Evolutionary conservation across 257 asterid genomes (phyloP).

Genomic region (Penstemon eatonii): DNA sequence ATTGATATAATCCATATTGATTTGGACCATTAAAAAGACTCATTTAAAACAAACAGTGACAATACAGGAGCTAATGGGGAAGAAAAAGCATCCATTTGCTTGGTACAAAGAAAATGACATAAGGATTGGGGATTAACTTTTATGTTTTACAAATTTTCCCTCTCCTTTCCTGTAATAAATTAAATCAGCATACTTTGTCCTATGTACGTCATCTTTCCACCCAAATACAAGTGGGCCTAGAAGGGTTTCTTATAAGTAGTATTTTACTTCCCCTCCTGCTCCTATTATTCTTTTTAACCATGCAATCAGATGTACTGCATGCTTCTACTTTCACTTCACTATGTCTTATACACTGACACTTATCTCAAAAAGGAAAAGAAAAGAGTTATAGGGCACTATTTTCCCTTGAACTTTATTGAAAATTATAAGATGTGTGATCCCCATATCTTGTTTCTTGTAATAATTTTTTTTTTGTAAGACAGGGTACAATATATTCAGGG

Average conservation of each 20-base stretch:
- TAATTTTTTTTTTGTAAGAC: constrained; percentile 17
- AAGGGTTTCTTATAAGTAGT: neutral
- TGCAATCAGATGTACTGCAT: no score
- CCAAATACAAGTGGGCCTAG: neutral
- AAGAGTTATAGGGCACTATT: neutral
- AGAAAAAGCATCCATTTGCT: neutral
- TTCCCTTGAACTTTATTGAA: neutral
- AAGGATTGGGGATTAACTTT: neutral
- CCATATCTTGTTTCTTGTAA: constrained; percentile 3
- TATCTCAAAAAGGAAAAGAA: neutral
- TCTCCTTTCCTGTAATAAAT: neutral
- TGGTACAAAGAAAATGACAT: neutral
- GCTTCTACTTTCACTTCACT: no score
- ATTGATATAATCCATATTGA: neutral
- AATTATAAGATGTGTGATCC: neutral
- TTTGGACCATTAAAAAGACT: neutral
- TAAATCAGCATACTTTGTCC: neutral
- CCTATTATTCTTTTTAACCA: neutral
- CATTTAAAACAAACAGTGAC: no score
- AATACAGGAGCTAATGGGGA: neutral
- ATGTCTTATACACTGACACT: no score
- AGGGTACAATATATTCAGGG: constrained; percentile 10
- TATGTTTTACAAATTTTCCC: neutral
- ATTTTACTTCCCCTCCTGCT: neutral
- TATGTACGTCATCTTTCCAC: neutral